Evolutionary conservation across 306 rosid species (phyloP).

Genomic region (Cucurbita ficifolia): DNA sequence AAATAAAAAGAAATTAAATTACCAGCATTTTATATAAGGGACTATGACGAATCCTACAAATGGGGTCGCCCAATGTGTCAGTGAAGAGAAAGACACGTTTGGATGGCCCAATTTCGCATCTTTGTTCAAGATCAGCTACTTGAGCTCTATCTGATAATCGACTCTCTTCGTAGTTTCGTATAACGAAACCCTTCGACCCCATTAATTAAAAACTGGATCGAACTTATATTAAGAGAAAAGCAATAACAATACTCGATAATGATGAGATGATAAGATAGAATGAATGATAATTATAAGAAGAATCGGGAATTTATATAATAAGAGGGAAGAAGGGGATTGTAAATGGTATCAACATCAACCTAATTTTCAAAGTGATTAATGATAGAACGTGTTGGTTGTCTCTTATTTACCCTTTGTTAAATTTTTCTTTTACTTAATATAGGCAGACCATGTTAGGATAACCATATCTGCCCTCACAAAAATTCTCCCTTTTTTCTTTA

Average conservation of each 20-base stretch:
- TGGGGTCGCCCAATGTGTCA: slow-evolving; percentile 92
- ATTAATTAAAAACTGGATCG: not conserved
- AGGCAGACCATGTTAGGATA: slow-evolving; percentile 26
- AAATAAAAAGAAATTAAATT: not conserved
- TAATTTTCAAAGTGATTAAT: slow-evolving; percentile 24
- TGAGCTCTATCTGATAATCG: slow-evolving; percentile 36
- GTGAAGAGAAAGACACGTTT: slow-evolving; percentile 70
- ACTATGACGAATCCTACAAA: slow-evolving; percentile 82
- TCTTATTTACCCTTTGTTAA: not conserved
- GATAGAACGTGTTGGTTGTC: slow-evolving; percentile 50
- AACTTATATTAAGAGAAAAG: not conserved
- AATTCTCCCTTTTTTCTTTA: not conserved
- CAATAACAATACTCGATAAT: not conserved
- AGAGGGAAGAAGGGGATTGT: not conserved
- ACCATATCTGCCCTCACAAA: slow-evolving; percentile 35
- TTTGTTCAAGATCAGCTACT: slow-evolving; percentile 71
- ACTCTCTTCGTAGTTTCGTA: slow-evolving; percentile 50
- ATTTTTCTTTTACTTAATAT: slow-evolving; percentile 10
- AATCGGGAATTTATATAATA: not conserved
- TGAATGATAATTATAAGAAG: not conserved
- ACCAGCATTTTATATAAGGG: slow-evolving; percentile 87
- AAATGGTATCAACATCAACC: not conserved
- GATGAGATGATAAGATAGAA: not conserved
- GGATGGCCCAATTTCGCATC: slow-evolving; percentile 69
- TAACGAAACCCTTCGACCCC: slow-evolving; percentile 33